Evolutionary conservation across 1,284 basidiomycete species (phyloP), one percentile per base, ranked within the genome.

Genomic region (Exobasidium rhododendri): DNA sequence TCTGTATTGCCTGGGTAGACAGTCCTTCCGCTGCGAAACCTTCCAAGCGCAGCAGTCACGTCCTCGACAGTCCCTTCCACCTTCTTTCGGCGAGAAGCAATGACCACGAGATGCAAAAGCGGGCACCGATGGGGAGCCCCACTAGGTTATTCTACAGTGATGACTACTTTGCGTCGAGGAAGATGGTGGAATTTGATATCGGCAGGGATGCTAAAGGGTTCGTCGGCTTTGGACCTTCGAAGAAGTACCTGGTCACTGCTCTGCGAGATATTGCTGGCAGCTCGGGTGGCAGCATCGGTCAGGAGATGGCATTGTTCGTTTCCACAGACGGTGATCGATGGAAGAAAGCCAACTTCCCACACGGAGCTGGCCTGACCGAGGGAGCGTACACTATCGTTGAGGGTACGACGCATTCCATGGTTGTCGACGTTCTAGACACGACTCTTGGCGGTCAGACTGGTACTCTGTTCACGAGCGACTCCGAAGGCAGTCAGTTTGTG

Each of bases 371-470:
- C 46, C 84, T 94, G 2, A 85, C 86, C 5, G 91, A 94, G 81
- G 93, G 92, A 75, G 91, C 90, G 7, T 97, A 98, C 80, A 98
- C 94, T 0, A 88, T 98, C 67, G 90, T 98, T 61, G 93, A 97
- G 80, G 89, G 88, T 14, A 94, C 92, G 1, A 87, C 88, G 0
- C 91, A 97, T 77, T 96, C 92, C 10, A 85, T 98, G 44, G 91
- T 89, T 14, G 91, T 98, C 45, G 96, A 98, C 74, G 93, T 97
- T 4, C 61, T 76, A 20, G 76, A 78, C 56, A n/a, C 26, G 6
- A 32, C 31, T 32, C 17, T 40, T 20, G 65, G 65, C 20, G 52
- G 67, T 32, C 82, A 83, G 46, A 84, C 85, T 63, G 83, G 86
- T 7, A 87, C 93, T 22, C 83, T 98, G 3, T 98, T 97, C 82